Percentiles rank a stretch among this genome's conserved stretches.
Conservation (phyloP, 805 yeast genomes). For the Zygoascus tannicola region DNA sequence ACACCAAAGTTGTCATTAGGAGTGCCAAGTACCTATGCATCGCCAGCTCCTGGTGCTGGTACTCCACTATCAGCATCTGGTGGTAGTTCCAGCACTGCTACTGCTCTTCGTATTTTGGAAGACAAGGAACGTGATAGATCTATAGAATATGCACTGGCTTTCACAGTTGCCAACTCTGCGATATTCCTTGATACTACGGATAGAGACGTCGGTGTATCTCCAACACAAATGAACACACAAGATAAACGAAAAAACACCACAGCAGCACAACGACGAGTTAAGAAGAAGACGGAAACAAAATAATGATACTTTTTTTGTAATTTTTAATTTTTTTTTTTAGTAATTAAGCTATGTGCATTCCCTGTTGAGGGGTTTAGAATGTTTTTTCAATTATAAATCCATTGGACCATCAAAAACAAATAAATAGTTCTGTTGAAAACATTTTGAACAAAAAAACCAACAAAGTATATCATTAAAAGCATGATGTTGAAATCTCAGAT, state of each 20-base stretch:
- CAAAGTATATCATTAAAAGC: conserved; percentile 4
- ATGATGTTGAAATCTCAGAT: conserved; percentile 13
- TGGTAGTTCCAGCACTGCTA: background rate
- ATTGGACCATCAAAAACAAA: background rate
- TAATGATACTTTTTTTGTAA: too few species aligned
- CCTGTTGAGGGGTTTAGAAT: conserved; percentile 7
- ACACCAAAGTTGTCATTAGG: conserved; percentile 5
- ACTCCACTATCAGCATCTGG: conserved; percentile 5
- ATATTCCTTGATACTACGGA: conserved; percentile 13
- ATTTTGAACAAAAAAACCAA: conserved; percentile 2
- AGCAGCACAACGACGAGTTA: background rate
- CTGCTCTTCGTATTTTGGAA: background rate
- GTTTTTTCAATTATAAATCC: background rate
- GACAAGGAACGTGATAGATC: conserved; percentile 11
- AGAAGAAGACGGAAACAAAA: background rate
- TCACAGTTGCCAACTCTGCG: conserved; percentile 13
- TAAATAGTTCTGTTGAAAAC: conserved; percentile 14
- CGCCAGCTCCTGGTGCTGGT: conserved; percentile 5
- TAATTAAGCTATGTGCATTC: background rate
- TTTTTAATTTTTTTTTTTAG: too few species aligned
- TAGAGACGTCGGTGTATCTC: conserved; percentile 4
- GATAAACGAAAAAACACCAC: background rate
- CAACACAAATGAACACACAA: conserved; percentile 2
- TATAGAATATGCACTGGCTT: conserved; percentile 20
- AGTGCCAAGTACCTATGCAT: conserved; percentile 2